phyloP scores from a whole-genome alignment of 2,329 filamentous ascomycete species.

The Colletotrichum ledebouriae region DNA sequence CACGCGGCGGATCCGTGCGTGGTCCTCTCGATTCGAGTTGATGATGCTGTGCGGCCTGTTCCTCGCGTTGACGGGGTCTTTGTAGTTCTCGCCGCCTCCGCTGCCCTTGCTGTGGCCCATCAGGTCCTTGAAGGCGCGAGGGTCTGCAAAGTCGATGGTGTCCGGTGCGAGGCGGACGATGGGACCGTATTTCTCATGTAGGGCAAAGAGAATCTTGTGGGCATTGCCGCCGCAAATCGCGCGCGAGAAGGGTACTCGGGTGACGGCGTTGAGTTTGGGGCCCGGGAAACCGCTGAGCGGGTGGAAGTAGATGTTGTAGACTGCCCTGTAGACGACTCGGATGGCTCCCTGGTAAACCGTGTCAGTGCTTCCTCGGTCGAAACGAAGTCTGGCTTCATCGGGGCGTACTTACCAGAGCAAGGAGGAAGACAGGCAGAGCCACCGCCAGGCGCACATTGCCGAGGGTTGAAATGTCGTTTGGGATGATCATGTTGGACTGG shows the following conservation, averaged over 20 bases:
- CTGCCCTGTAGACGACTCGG: conserved; percentile 8
- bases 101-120: conserved; percentile 48
- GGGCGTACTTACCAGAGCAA: conserved; percentile 14
- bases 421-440: conserved; percentile 19
- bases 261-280: conserved; percentile 43
- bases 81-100: conserved; percentile 26
- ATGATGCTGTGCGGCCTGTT: conserved; percentile 37
- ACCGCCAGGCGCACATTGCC: conserved; percentile 29
- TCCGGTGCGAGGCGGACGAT: conserved; percentile 57
- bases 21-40: conserved; percentile 40
- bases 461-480: conserved; percentile 16
- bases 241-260: conserved; percentile 18
- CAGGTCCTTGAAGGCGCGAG: conserved; percentile 57
- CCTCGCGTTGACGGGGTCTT: conserved; percentile 23
- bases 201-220: conserved; percentile 1
- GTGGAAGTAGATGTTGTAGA: conserved; percentile 53
- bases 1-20: conserved; percentile 44
- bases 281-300: conserved; percentile 51
- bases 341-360: conserved; percentile 4
- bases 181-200: conserved; percentile 47
- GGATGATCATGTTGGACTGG: conserved; percentile 32
- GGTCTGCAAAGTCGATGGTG: conserved; percentile 54
- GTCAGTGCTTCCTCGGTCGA: background rate
- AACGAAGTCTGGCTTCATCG: background rate
- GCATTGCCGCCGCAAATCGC: conserved; percentile 22